Evolutionary conservation across 305 asterid species (phyloP).

Genomic region (Salvia sclarea): DNA sequence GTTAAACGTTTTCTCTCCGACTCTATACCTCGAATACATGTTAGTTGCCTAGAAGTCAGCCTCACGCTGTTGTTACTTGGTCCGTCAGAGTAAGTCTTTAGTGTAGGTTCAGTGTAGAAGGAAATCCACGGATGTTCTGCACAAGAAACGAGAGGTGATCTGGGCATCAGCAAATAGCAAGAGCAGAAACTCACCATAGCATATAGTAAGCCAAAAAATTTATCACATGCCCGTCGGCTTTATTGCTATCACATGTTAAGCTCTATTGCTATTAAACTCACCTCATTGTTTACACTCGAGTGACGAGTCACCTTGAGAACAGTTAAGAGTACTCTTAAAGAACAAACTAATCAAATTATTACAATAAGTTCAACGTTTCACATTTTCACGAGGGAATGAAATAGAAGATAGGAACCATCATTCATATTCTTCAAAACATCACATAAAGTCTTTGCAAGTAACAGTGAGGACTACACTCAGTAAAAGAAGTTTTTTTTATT

Average conservation of each 20-base stretch:
- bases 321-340: too few species aligned
- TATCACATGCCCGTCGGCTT: too few species aligned
- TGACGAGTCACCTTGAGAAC: too few species aligned
- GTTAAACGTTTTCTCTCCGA: constrained; percentile 54
- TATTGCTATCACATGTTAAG: too few species aligned
- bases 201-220: neutral
- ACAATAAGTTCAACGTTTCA: too few species aligned
- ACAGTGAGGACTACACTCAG: neutral
- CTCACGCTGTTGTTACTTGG: constrained; percentile 41
- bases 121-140: constrained; percentile 86
- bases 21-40: constrained; percentile 43
- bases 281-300: too few species aligned
- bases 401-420: too few species aligned
- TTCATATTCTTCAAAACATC: too few species aligned
- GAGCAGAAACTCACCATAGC: neutral
- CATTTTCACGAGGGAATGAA: too few species aligned
- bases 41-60: constrained; percentile 45
- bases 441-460: too few species aligned
- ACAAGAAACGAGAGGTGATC: neutral
- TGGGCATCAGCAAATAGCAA: neutral
- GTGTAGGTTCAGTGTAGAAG: constrained; percentile 59
- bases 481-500: neutral
- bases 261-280: too few species aligned
- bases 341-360: too few species aligned
- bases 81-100: constrained; percentile 38